These are phyloP conservation scores for Kluyveromyces aestuarii DNA, from an alignment of 805 yeast species.

Conservation along the genomic window DNA sequence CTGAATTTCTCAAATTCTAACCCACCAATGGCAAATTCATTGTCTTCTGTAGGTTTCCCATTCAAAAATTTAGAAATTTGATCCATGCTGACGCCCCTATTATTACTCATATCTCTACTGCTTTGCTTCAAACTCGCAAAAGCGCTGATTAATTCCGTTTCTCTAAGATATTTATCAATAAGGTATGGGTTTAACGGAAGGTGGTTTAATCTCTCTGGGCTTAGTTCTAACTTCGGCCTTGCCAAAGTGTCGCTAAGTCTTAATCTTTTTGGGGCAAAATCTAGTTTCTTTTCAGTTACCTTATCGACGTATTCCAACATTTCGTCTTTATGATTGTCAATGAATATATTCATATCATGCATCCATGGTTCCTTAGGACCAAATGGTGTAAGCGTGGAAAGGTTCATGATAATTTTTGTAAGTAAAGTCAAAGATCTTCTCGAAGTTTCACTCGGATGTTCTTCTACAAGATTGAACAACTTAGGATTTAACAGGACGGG, in stretches of 20 bases:
- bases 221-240: constrained; percentile 43
- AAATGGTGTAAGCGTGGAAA: constrained; percentile 69
- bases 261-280: constrained; percentile 48
- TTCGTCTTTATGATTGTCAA: constrained; percentile 47
- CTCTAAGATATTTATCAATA: constrained; percentile 54
- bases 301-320: constrained; percentile 61
- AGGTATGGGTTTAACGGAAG: constrained; percentile 61
- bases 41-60: constrained; percentile 4
- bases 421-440: constrained; percentile 75
- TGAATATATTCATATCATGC: constrained; percentile 57
- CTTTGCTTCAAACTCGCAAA: constrained; percentile 22
- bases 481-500: constrained; percentile 92
- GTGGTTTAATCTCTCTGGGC: constrained; percentile 44
- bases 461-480: constrained; percentile 59
- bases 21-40: constrained; percentile 19
- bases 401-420: constrained; percentile 69
- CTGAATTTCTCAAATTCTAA: constrained; percentile 26
- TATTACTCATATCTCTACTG: constrained; percentile 4
- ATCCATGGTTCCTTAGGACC: constrained; percentile 81
- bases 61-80: constrained; percentile 8
- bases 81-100: constrained; percentile 8
- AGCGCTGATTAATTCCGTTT: constrained; percentile 48
- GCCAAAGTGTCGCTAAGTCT: constrained; percentile 49
- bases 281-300: constrained; percentile 61
- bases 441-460: constrained; percentile 60